Evolutionary conservation across 2,329 filamentous ascomycete genomes (phyloP).

Genomic region (Calonectria henricotiae): DNA sequence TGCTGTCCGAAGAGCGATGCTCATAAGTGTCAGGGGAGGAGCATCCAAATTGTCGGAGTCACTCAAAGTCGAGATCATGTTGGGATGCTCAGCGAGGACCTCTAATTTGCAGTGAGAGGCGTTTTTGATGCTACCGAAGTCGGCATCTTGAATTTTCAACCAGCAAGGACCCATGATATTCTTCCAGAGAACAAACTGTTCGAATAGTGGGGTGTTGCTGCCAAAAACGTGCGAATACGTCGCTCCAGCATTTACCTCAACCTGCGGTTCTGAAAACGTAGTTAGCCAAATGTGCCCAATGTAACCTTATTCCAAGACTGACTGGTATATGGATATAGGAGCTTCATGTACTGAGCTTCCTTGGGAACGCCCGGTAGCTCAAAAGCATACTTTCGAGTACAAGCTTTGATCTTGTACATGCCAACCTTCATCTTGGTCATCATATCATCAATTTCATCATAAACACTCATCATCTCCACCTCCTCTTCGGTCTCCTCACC

Average conservation of each 20-base stretch:
- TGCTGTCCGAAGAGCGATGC: constrained; percentile 87
- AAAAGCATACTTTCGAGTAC: constrained; percentile 94
- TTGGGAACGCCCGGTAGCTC: constrained; percentile 90
- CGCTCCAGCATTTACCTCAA: constrained; percentile 84
- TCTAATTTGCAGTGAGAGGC: constrained; percentile 98
- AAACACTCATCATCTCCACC: constrained; percentile 90
- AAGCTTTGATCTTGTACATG: constrained; percentile 95
- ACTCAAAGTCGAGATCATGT: constrained; percentile 79
- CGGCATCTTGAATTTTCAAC: constrained; percentile 89
- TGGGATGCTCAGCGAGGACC: constrained; percentile 84
- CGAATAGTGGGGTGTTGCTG: constrained; percentile 92
- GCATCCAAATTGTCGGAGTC: constrained; percentile 87
- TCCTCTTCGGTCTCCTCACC: constrained; percentile 83
- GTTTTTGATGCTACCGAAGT: constrained; percentile 89
- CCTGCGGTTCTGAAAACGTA: constrained; percentile 69
- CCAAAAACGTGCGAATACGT: constrained; percentile 97
- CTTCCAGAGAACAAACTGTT: constrained; percentile 99
- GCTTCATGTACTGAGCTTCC: constrained; percentile 92
- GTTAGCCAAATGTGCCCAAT: constrained; percentile 40
- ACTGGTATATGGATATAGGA: constrained; percentile 95
- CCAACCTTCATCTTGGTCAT: constrained; percentile 90
- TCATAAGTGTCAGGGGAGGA: constrained; percentile 96
- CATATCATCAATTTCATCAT: constrained; percentile 87
- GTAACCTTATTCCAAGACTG: constrained; percentile 33
- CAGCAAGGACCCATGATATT: constrained; percentile 99